Evolutionary conservation across 208 protist genomes (phyloP), one percentile per base, ranked within the genome.

Genomic region (Leishmania amazonensis): DNA sequence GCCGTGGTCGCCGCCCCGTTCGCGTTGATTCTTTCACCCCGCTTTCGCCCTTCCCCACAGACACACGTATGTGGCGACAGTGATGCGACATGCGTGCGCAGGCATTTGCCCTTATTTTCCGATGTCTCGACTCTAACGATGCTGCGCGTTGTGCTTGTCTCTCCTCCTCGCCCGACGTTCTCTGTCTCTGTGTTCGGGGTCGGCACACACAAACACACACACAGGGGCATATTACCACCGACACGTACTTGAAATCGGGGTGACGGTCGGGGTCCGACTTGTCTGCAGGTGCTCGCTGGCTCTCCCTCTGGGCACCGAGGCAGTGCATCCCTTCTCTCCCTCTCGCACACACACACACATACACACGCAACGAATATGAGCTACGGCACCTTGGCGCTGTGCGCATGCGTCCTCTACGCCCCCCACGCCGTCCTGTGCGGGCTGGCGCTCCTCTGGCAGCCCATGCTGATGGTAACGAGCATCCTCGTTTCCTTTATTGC

Each of bases 381-480:
- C 31, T 76, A 68, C 28, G 64, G 38, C 38, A 58, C 58, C 24
- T 54, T 85, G 31, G 51, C 74, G 53, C 54, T 81, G 38, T 77
- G 78, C 78, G 80, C 79, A 4, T 64, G 78, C 60, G 60, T 87
- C 60, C 72, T 87, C 35, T 87, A 87, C 64, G 65, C 58, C 31
- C 80, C 81, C 0, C 81, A 87, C 75, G 35, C 62, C 15, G 40
- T 79, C 49, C 51, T 81, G 28, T 62, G 60, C 49, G 60, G 38
- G 9, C 42, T 85, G 64, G 60, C 73, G 19, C 42, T 85, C 13
- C 42, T 58, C 19, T 80, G 75, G 76, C 79, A 83, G 19, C 85
- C 85, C 15, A 72, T 80, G n/a, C 68, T 89, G 2, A 24, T 87
- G 24, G 38, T 86, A 9, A 17, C 77, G 3, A 57, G 73, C 35